These are phyloP conservation scores for Alternaria sp. DNA, from an alignment of 2,329 filamentous ascomycete species.

Conservation along the genomic window DNA sequence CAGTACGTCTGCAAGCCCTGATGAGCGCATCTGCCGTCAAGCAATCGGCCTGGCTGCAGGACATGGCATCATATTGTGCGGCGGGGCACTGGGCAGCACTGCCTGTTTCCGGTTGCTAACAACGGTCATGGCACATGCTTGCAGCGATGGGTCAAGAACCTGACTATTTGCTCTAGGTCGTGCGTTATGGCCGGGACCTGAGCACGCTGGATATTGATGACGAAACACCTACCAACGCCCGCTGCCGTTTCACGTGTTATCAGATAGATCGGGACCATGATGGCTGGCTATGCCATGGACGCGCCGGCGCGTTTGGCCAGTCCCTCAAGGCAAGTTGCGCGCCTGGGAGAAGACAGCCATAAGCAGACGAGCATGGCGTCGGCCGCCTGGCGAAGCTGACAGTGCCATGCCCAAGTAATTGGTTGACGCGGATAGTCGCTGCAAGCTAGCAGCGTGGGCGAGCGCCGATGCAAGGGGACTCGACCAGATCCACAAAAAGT, in stretches of 20 bases:
- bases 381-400: conserved; percentile 16
- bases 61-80: conserved; percentile 16
- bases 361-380: conserved; percentile 23
- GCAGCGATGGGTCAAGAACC: conserved; percentile 16
- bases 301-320: conserved; percentile 4
- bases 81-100: conserved; percentile 16
- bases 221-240: conserved; percentile 20
- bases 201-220: conserved; percentile 21
- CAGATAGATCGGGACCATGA: conserved; percentile 13
- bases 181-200: conserved; percentile 6
- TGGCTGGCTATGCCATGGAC: conserved; percentile 14
- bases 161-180: conserved; percentile 1
- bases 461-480: conserved; percentile 47
- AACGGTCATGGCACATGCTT: conserved; percentile 20
- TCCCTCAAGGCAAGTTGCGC: conserved; percentile 17
- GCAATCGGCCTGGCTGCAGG: conserved; percentile 1
- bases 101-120: conserved; percentile 20
- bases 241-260: conserved; percentile 39
- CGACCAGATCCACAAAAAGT: conserved; percentile 42
- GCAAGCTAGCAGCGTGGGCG: conserved; percentile 35
- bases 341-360: conserved; percentile 21
- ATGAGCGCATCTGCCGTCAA: conserved; percentile 9
- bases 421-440: conserved; percentile 31
- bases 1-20: conserved; percentile 6
- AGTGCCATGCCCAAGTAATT: conserved; percentile 28